Evolutionary conservation across 1,139 yeast species (phyloP), one percentile per base, ranked within the genome.

Genomic region (Geotrichum carabidarum): DNA sequence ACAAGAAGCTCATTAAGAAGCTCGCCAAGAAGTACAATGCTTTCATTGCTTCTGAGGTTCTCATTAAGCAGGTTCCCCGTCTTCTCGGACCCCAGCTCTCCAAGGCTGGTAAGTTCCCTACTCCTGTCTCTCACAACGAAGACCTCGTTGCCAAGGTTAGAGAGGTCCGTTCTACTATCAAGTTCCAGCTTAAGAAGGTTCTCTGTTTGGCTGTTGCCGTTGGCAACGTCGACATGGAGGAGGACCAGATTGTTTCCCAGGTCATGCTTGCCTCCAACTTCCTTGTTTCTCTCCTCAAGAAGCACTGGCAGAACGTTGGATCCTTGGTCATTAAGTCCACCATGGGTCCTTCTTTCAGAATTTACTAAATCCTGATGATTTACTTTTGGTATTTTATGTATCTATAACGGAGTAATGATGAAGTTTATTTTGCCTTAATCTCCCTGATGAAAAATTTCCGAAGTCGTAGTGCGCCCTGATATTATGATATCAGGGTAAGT

Each of bases 51-150:
- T 94, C 99, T 68, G 99, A 94, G 79, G 96, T 88, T 70, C 88
- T 94, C 79, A 94, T 94, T 77, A 93, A 93, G 84, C 99, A 94
- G 83, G 96, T 94, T 76, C 99, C 99, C 80, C 94, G 99, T 86
- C 86, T 94, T 76, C 86, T 94, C 76, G 99, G 99, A 82, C 99
- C 99, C 78, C 97, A 94, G 79, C 91, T 94, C 77, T 94, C 99
- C 70, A 94, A 94, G 89, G 99, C 98, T 76, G 99, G 99, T 87
- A 94, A 94, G 91, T 94, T 94, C 96, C 99, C 99, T 79, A 91
- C 99, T 77, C 99, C 99, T 79, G 98, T 94, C 71, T 93, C 99
- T 65, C 99, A 93, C 87, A 83, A 88, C 78, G 99, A 94, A 77
- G 99, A 94, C 78, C 85, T 94, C 76, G 87, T 88, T 85, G 75